Base-by-base conservation (phyloP, 106 monocot genomes). In the Vanilla planifolia region DNA sequence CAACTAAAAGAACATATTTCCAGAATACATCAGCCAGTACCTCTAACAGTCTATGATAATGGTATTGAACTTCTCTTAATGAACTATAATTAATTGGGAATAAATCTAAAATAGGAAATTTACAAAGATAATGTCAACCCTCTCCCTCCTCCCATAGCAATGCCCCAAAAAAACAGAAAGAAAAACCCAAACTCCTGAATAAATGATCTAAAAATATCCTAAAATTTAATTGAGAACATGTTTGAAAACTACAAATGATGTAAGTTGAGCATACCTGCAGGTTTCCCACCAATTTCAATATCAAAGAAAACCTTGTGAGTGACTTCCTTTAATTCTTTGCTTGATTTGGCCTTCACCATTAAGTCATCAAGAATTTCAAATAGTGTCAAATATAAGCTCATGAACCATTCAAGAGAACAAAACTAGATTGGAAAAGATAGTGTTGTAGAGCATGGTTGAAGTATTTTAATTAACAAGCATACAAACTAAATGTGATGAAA, bases 231-330 rank as follows among this genome's bases (percentile, higher is more conserved):
- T 42, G 42, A 14, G n/a, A 42, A 16, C 3, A 11, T 42, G 11
- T 42, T 42, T 42, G n/a, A n/a, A n/a, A n/a, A n/a, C n/a, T n/a
- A n/a, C n/a, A n/a, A n/a, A n/a, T n/a, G n/a, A n/a, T n/a, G n/a
- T n/a, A n/a, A n/a, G n/a, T n/a, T n/a, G n/a, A n/a, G n/a, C 39
- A 55, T 64, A 84, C 83, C 83, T 24, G 78, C 83, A 59, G 78
- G 68, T 40, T 84, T 78, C 26, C 83, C 83, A 64, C 65, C 75
- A 44, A 84, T 75, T 61, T 84, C 83, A 28, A 84, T 62, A 59
- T 84, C 83, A 53, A 83, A 83, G 67, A 62, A 83, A 59, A 83
- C 83, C 60, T 83, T 83, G 45, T 78, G 48, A 10, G 83, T 83
- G 1, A 78, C 57, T 66, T 83, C 74, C 48, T 78, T 83, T 67